A percentile compares a stretch with the other conserved stretches of the same genome.
These are phyloP conservation scores for Marasmius fiardii DNA, from an alignment of 1,284 basidiomycete genomes.

Conservation along the genomic window DNA sequence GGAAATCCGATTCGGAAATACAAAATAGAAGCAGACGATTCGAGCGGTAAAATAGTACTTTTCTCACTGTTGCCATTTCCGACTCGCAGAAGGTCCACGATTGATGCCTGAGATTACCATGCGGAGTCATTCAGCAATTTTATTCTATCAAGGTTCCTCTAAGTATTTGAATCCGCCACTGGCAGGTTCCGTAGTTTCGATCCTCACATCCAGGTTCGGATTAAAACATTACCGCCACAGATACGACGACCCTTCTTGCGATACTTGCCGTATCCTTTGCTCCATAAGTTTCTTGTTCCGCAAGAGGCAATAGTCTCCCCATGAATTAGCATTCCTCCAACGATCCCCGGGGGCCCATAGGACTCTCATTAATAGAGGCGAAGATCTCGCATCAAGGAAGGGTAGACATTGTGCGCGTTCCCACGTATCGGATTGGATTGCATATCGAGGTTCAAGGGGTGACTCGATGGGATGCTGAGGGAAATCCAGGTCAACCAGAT, in stretches of 20 bases:
- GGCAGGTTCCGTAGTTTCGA: neutral
- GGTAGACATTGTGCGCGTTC: conserved; percentile 71
- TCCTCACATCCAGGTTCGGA: neutral
- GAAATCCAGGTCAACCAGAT: conserved; percentile 85
- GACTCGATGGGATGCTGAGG: conserved; percentile 59
- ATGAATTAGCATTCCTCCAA: conserved; percentile 65
- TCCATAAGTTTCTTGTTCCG: conserved; percentile 44
- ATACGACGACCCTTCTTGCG: neutral
- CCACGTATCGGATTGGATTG: conserved; percentile 62
- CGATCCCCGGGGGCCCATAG: conserved; percentile 73
- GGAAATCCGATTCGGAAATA: too few relatives aligned
- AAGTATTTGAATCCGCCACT: too few relatives aligned
- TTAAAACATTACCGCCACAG: neutral
- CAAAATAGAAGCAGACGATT: too few relatives aligned
- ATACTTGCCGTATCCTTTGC: conserved; percentile 31
- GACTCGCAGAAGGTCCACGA: too few relatives aligned
- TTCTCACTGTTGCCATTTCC: too few relatives aligned
- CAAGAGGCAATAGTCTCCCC: conserved; percentile 71
- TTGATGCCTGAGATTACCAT: too few relatives aligned
- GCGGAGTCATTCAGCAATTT: too few relatives aligned
- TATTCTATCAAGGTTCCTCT: too few relatives aligned
- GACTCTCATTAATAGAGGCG: conserved; percentile 65
- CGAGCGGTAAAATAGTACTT: too few relatives aligned
- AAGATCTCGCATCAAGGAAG: conserved; percentile 81
- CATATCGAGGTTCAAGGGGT: conserved; percentile 75